Evolutionary conservation across 108 stramenopile species (phyloP).

Genomic region (Skeletonema marinoi): DNA sequence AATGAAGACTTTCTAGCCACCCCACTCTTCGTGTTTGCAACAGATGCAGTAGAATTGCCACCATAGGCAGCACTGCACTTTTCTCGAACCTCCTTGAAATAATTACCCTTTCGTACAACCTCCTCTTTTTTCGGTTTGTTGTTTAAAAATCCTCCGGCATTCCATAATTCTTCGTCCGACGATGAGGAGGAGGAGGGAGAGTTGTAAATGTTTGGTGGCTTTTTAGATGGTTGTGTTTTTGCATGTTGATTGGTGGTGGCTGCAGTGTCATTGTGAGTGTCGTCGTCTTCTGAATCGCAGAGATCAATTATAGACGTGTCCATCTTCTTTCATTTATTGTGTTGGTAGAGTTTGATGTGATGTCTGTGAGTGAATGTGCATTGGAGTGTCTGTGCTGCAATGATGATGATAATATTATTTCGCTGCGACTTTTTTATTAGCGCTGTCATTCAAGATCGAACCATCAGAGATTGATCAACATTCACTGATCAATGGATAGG

Average conservation of each 20-base stretch:
- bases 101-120: conserved; percentile 14
- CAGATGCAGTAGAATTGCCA: neutral
- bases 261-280: neutral
- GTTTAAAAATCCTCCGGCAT: conserved; percentile 1
- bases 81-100: conserved; percentile 22
- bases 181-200: conserved; percentile 28
- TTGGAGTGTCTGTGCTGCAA: too few relatives aligned
- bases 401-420: too few relatives aligned
- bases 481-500: too few relatives aligned
- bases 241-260: neutral
- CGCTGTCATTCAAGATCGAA: too few relatives aligned
- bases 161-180: conserved; percentile 22
- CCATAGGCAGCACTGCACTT: neutral
- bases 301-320: conserved; percentile 26
- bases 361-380: too few relatives aligned
- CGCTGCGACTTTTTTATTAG: too few relatives aligned
- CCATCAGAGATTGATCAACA: too few relatives aligned
- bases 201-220: neutral
- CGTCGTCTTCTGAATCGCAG: conserved; percentile 30
- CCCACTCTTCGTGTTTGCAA: neutral
- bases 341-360: too few relatives aligned
- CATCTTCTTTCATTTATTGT: neutral
- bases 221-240: neutral
- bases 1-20: too few relatives aligned
- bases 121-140: conserved; percentile 8